Conservation (phyloP, 208 protist species). For the Herpetomonas samuelpessoai region DNA sequence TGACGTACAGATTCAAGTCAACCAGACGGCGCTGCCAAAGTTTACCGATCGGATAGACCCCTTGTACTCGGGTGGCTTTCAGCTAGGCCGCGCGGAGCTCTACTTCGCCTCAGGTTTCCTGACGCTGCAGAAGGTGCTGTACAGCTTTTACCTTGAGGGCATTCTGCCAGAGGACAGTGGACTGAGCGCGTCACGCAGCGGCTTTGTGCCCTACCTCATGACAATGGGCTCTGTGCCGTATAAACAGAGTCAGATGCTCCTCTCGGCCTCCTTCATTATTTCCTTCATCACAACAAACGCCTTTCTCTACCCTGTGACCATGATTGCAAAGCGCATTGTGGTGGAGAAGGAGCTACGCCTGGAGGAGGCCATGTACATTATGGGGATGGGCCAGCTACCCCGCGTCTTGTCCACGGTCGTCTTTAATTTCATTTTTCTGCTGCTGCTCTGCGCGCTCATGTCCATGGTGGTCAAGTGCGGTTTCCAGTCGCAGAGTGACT, state of each 20-base stretch:
- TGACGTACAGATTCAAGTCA: conserved; percentile 38
- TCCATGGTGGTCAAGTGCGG: conserved; percentile 19
- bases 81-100: conserved; percentile 24
- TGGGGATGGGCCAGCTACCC: conserved; percentile 32
- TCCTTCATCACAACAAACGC: conserved; percentile 31
- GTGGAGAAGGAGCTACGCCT: conserved; percentile 44
- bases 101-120: conserved; percentile 47
- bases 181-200: conserved; percentile 90
- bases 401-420: conserved; percentile 34
- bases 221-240: conserved; percentile 11
- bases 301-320: conserved; percentile 46
- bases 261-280: conserved; percentile 17
- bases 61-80: conserved; percentile 19
- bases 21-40: conserved; percentile 25
- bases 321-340: conserved; percentile 34
- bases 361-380: conserved; percentile 51
- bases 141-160: conserved; percentile 26
- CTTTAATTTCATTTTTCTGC: conserved; percentile 38
- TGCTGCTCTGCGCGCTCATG: conserved; percentile 21
- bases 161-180: conserved; percentile 54
- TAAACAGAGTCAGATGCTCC: conserved; percentile 24
- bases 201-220: conserved; percentile 4
- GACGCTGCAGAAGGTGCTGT: conserved; percentile 30
- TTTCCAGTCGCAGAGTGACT: conserved; percentile 13
- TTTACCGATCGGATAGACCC: conserved; percentile 8